Percentiles rank a stretch among this genome's conserved stretches.
phyloP scores from a whole-genome alignment of 1,284 basidiomycete species.

The Cutaneotrichosporon sp. region DNA sequence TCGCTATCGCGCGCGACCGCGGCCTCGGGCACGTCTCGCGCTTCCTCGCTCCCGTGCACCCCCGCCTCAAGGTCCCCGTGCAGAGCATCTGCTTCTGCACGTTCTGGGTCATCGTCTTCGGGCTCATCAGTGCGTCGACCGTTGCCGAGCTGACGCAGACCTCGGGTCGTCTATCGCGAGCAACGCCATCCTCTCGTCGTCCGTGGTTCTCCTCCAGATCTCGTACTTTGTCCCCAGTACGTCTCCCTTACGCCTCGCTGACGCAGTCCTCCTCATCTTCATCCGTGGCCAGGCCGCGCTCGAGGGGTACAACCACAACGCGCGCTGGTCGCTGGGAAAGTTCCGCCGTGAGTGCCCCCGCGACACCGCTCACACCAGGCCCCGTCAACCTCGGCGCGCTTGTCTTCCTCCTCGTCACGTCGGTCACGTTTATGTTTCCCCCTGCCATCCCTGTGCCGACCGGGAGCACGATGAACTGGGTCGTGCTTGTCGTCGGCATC shows the following conservation, averaged over 20 bases:
- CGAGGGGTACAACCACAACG: conserved; percentile 35
- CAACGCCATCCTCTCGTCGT: conserved; percentile 54
- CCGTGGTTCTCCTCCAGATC: conserved; percentile 33
- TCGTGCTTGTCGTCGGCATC: conserved; percentile 44
- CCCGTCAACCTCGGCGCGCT: conserved; percentile 48
- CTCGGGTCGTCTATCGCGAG: conserved; percentile 58
- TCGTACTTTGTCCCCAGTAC: conserved; percentile 46
- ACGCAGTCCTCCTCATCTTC: conserved; percentile 52
- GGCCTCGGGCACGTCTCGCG: conserved; percentile 6
- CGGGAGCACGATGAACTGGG: conserved; percentile 55
- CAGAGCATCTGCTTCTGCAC: conserved; percentile 34
- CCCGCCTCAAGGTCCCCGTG: conserved; percentile 31
- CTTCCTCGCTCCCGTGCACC: conserved; percentile 24
- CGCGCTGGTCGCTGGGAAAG: conserved; percentile 41
- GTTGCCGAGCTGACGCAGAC: conserved; percentile 40
- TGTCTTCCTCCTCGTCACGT: conserved; percentile 53
- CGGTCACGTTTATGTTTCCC: conserved; percentile 58
- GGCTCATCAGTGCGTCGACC: conserved; percentile 54
- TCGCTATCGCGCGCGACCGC: conserved; percentile 14
- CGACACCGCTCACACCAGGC: not conserved
- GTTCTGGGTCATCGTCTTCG: conserved; percentile 52
- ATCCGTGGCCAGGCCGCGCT: conserved; percentile 52
- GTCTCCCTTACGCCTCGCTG: too few species aligned
- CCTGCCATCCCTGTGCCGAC: conserved; percentile 50
- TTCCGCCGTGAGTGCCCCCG: conserved; percentile 24